Conservation (phyloP, 352 stramenopile genomes). For the Pythium sukuiense region DNA sequence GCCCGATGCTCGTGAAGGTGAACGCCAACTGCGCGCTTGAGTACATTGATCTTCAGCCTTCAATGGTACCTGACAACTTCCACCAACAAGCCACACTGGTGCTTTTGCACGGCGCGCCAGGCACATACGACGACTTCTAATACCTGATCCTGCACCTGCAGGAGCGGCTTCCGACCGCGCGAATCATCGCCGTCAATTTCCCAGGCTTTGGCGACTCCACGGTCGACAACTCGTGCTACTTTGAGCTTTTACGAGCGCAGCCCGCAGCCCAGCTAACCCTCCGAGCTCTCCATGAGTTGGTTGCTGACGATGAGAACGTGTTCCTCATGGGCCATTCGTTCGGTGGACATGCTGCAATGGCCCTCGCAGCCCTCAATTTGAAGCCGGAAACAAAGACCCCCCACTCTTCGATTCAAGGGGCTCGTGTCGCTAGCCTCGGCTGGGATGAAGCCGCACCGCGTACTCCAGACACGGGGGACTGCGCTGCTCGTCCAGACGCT, state of each 20-base stretch:
- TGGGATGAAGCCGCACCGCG: slow-evolving; percentile 46
- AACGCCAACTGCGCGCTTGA: slow-evolving; percentile 8
- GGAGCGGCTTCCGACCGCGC: slow-evolving; percentile 28
- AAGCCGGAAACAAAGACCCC: slow-evolving; percentile 3
- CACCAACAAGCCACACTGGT: slow-evolving; percentile 42
- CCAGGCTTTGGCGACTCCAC: slow-evolving; percentile 56
- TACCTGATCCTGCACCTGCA: slow-evolving; percentile 59
- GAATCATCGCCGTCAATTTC: slow-evolving; percentile 62
- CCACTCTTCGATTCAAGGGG: slow-evolving; percentile 36
- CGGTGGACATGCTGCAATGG: slow-evolving; percentile 51
- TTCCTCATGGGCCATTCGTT: slow-evolving; percentile 73
- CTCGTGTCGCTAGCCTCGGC: slow-evolving; percentile 52
- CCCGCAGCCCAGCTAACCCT: slow-evolving; percentile 40
- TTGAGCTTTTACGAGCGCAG: slow-evolving; percentile 39
- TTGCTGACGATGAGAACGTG: slow-evolving; percentile 33
- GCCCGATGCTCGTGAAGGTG: not conserved
- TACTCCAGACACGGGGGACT: slow-evolving; percentile 36
- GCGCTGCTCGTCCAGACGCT: slow-evolving; percentile 37
- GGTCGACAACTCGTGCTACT: slow-evolving; percentile 41
- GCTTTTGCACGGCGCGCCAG: slow-evolving; percentile 60
- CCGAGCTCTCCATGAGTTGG: slow-evolving; percentile 43
- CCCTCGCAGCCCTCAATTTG: slow-evolving; percentile 45
- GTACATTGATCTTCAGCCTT: slow-evolving; percentile 23
- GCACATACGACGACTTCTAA: slow-evolving; percentile 64
- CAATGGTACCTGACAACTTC: not conserved